Evolutionary conservation across 2,329 filamentous ascomycete species (phyloP).

Genomic region (Cercospora sp.): DNA sequence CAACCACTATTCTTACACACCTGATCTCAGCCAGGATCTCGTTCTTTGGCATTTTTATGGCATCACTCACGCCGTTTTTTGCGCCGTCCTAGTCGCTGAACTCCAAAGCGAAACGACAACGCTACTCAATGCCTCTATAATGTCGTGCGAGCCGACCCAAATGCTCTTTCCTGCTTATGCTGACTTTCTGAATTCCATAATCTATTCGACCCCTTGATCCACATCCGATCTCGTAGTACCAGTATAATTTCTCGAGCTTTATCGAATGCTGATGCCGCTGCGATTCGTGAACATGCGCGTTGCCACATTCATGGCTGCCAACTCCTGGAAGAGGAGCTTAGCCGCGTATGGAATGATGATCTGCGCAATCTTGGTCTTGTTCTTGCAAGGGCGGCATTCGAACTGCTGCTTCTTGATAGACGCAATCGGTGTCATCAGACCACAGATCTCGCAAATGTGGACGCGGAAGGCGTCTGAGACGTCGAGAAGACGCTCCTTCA

Average conservation of each 20-base stretch:
- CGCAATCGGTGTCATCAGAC: conserved; percentile 98
- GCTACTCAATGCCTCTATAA: neutral
- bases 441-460: conserved; percentile 97
- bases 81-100: neutral
- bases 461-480: conserved; percentile 98
- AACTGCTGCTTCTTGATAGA: conserved; percentile 95
- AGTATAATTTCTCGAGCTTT: conserved; percentile 13
- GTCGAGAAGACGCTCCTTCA: conserved; percentile 96
- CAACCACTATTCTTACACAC: conserved; percentile 1
- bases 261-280: conserved; percentile 37
- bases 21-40: conserved; percentile 1
- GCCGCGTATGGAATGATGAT: conserved; percentile 97
- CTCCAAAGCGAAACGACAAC: neutral
- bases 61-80: neutral
- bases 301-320: conserved; percentile 98
- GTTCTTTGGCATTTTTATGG: neutral
- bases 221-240: neutral
- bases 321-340: conserved; percentile 96
- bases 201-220: neutral
- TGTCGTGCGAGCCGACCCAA: neutral
- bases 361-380: conserved; percentile 98
- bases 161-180: neutral
- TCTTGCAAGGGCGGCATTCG: conserved; percentile 96
- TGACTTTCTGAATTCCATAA: neutral
- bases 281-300: conserved; percentile 86